A percentile compares a stretch with the other conserved stretches of the same genome.
Conservation (phyloP, 2,329 filamentous ascomycete genomes). For the Aspergillus neoniger region DNA sequence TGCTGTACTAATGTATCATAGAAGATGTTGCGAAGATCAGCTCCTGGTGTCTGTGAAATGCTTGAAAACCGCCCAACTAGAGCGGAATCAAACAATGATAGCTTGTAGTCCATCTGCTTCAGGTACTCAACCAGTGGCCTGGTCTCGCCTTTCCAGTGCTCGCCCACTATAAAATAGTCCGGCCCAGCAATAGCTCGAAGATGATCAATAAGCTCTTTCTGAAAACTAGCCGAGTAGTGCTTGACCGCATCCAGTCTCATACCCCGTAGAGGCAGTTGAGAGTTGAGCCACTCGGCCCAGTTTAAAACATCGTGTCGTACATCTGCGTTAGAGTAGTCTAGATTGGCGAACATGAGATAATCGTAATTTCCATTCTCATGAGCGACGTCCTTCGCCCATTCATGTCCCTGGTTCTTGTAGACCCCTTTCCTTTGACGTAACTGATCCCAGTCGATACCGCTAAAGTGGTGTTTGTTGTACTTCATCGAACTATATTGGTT, state of each 20-base stretch:
- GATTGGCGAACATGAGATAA: constrained; percentile 71
- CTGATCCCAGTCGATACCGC: constrained; percentile 68
- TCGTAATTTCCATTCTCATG: constrained; percentile 67
- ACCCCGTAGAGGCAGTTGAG: constrained; percentile 62
- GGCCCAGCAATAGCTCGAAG: constrained; percentile 55
- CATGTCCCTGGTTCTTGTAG: constrained; percentile 66
- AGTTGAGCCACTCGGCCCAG: constrained; percentile 69
- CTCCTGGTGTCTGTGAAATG: constrained; percentile 58
- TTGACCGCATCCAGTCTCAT: constrained; percentile 73
- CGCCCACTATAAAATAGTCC: constrained; percentile 66
- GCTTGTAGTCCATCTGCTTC: constrained; percentile 58
- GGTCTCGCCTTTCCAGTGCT: constrained; percentile 67
- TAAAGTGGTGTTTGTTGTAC: constrained; percentile 69
- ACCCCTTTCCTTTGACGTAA: constrained; percentile 59
- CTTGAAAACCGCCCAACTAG: constrained; percentile 68
- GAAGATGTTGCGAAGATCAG: constrained; percentile 66
- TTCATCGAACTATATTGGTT: constrained; percentile 62
- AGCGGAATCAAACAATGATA: constrained; percentile 68
- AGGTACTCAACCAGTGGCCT: constrained; percentile 61
- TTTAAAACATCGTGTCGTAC: constrained; percentile 64
- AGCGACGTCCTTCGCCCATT: constrained; percentile 64
- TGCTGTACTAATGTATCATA: constrained; percentile 59
- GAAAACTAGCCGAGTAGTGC: constrained; percentile 69
- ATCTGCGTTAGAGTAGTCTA: constrained; percentile 66
- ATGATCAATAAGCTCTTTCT: constrained; percentile 62